Evolutionary conservation across 768 basidiomycete species (phyloP), one percentile per base, ranked within the genome.

Genomic region (Trametopsis cervina): DNA sequence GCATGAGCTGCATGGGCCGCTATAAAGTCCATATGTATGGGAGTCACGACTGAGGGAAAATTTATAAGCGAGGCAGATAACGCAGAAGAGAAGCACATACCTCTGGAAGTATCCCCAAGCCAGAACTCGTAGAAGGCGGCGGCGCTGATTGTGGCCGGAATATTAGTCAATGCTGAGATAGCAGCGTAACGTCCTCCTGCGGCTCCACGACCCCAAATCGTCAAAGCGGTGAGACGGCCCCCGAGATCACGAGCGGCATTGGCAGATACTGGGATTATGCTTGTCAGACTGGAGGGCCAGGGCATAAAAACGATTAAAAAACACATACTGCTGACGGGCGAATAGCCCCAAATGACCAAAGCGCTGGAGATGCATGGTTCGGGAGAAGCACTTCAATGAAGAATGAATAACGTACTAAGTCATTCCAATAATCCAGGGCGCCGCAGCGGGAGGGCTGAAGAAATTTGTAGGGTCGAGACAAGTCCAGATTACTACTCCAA

Each of bases 191-290:
- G 48, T 13, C 74, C 75, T 26, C 81, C 82, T 23, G 65, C 61
- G 20, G 79, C 81, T 55, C 60, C 55, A 6, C 40, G 58, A 20
- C 83, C 83, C 75, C 79, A 85, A 51, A 85, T 75, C 0, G 79
- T 70, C 60, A 87, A 58, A 0, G 71, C 77, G 59, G 74, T 72
- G 15, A 85, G 53, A 4, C 83, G 77, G 2, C 70, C 77, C 15
- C 83, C 84, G 29, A 87, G 33, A 58, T 86, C 84, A 57, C 84
- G 80, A 23, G 83, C 81, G 2, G 78, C 62, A 61, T 86, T 87
- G 40, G 82, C 68, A 13, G 79, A 70, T 46, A 86, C 56, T 59
- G 25, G n/a, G 18, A 45, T 11, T 1, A 21, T 12, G 20, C 2
- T 13, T 36, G 22, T 13, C 15, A 17, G 37, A 6, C 15, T 3